Percentiles rank a stretch among this genome's conserved stretches.
Conservation (phyloP, 257 asterid species). For the Solanum bulbocastanum region DNA sequence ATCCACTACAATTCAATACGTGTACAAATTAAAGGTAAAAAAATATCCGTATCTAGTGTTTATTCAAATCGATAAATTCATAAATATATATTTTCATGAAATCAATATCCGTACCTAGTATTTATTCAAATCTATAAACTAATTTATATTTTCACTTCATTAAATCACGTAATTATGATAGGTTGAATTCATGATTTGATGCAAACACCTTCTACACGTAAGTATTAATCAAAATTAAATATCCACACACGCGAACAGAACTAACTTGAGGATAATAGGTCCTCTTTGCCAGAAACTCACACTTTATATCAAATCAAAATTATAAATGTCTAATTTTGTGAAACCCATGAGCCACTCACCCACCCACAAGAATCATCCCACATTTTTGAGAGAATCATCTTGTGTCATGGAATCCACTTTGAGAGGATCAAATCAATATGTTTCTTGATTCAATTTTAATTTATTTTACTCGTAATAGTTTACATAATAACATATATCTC, state of each 20-base stretch:
- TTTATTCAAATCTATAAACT: too few species aligned
- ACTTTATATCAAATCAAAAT: background rate
- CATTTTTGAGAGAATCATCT: background rate
- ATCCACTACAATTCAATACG: background rate
- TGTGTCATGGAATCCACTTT: background rate
- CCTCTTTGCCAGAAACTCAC: background rate
- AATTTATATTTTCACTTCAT: background rate
- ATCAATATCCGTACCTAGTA: background rate
- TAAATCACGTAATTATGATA: background rate
- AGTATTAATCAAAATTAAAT: background rate
- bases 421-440: background rate
- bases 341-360: background rate
- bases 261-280: background rate
- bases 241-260: background rate
- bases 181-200: background rate
- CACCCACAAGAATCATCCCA: background rate
- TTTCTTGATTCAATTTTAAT: background rate
- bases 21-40: background rate
- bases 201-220: accelerated
- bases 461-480: background rate
- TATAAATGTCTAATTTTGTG: background rate
- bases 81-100: too few species aligned
- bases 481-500: background rate
- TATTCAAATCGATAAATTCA: background rate
- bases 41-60: background rate